Base-by-base conservation (phyloP, 2,329 filamentous ascomycete genomes). In the Sporothrix brasiliensis region DNA sequence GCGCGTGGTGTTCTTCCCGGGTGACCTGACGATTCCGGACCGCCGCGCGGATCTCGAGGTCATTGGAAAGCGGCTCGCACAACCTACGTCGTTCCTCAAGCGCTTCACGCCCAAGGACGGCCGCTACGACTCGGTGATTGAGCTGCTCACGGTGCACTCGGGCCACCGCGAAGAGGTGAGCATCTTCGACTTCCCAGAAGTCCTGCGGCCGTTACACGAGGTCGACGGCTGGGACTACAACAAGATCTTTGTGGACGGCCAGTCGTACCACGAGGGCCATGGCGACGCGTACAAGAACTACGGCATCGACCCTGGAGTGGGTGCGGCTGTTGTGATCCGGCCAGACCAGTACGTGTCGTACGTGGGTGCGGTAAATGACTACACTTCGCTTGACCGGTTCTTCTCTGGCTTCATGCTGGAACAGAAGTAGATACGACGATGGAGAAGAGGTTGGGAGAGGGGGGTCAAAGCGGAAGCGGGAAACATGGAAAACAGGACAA, bases 1-100 rank as follows among this genome's bases (percentile, higher is more conserved):
- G 76, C 80, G 87, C 13, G 76, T 90, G 50, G 77, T 89, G 2
- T 78, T 91, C 1, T 91, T 92, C 73, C 83, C 87, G 0, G 89
- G 81, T 88, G 73, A 79, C 89, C n/a, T 72, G 49, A 47, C 49
- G 49, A 52, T 21, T 4, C 77, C 80, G 1, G 74, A 80, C 0
- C 10, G 78, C 0, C 60, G 72, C 1, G 83, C 86, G 69, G 69
- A 66, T 14, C 24, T 72, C 47, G 41, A 34, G 19, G 80, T 81
- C 66, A 73, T 69, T 39, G 16, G 50, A 30, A 41, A 50, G 30
- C 41, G 30, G 41, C 66, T 72, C 7, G 60, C 56, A 7, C 21
- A 41, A 27, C 58, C 69, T 3, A 30, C 44, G 41, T 71, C 67
- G 41, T 69, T 70, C 47, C 47, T 70, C 6, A 27, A 53, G n/a